Evolutionary conservation across 2,329 filamentous ascomycete species (phyloP), one percentile per base, ranked within the genome.

Genomic region (Nectriaceae sp.): DNA sequence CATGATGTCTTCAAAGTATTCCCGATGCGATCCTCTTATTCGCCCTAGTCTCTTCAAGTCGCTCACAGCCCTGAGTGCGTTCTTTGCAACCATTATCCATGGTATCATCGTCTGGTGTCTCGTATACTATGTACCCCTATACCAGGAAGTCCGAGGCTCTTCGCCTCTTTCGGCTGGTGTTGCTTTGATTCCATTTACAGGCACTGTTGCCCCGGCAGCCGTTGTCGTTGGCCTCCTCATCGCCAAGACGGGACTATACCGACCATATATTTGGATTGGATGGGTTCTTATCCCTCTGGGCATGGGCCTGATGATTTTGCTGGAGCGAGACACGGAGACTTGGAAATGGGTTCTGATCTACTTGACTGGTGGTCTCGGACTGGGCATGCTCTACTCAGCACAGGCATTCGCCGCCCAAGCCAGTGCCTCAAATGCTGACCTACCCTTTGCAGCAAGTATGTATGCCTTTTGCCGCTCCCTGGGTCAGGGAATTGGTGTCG

Each of bases 401-500:
- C 79, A 87, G 66, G 76, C 73, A 0, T 79, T 87, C 37, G 77
- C 80, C 1, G 77, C 87, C 19, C 85, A 89, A 66, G 84, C 84
- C 3, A 43, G 47, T 4, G 59, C 59, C 8, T 58, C 56, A 15
- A 60, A 61, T 15, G 74, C 82, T 1, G 75, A 79, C 2, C 60
- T 65, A 11, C 68, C 69, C 5, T 61, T 54, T 15, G 78, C 84
- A 35, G 78, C 82, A 1, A 84, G 80, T 11, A 80, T 89, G 71
- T 87, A 85, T 67, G 79, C 78, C 44, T 89, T 90, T 71, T 60
- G 50, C 33, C 52, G 58, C n/a, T 77, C 79, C 2, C 76, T 88
- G 20, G 86, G 86, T 1, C 83, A 88, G 62, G 75, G 80, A 0
- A 67, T 88, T 10, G 85, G 85, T 20, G 81, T 89, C 3, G 84